These are phyloP conservation scores for Chimonanthus salicifolius DNA, from an alignment of 164 flowering plant genomes.

Conservation along the genomic window DNA sequence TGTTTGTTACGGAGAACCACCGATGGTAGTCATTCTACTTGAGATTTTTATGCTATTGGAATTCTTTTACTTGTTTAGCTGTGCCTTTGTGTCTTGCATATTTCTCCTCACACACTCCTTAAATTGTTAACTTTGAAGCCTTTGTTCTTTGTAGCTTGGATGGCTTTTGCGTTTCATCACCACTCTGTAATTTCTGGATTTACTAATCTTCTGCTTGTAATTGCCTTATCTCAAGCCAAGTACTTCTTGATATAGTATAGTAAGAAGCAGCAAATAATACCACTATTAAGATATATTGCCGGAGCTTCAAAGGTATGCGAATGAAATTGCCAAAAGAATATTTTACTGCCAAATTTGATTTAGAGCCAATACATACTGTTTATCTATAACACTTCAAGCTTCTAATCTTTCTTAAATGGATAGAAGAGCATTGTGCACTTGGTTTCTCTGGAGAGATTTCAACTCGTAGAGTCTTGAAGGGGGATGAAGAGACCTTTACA, in stretches of 20 bases:
- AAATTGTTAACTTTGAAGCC: not conserved
- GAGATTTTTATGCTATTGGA: not conserved
- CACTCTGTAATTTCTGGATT: constrained; percentile 98
- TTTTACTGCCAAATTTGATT: no score
- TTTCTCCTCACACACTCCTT: not conserved
- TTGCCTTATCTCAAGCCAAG: constrained; percentile 90
- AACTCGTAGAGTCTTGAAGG: no score
- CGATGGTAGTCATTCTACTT: not conserved
- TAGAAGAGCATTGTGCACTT: not conserved
- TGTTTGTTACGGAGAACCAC: not conserved
- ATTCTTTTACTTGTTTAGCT: not conserved
- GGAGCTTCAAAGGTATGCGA: constrained; percentile 69
- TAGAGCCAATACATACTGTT: no score
- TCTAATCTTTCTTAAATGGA: not conserved
- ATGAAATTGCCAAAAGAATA: not conserved
- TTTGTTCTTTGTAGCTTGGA: constrained; percentile 50
- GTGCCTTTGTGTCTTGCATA: not conserved
- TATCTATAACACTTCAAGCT: not conserved
- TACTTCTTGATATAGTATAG: constrained; percentile 76
- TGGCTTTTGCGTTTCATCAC: constrained; percentile 93
- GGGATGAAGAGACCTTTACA: no score
- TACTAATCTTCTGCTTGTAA: constrained; percentile 92
- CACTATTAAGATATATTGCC: constrained; percentile 60
- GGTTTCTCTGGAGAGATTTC: not conserved
- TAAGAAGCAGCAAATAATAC: constrained; percentile 81